Base-by-base conservation (phyloP, 2,329 filamentous ascomycete genomes). In the Aspergillus melleus region DNA sequence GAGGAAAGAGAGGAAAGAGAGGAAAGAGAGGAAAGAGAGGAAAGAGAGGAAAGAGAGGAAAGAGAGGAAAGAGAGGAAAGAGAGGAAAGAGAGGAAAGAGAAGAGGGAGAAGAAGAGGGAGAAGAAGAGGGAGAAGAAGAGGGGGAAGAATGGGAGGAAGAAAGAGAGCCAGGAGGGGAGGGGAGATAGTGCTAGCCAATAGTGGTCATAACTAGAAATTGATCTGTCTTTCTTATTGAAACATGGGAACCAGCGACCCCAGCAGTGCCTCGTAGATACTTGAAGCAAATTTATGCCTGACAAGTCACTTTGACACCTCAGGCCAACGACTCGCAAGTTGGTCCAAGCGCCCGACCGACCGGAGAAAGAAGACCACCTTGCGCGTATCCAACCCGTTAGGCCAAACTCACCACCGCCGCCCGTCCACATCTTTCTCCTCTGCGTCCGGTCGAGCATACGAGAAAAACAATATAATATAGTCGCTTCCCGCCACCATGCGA, bases 401-500 rank as follows among this genome's bases (percentile, higher is more conserved):
- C 57, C 55, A 46, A 54, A 16, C 52, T 46, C 60, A 60, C 52
- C 62, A 63, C 59, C 56, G 58, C 55, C 16, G 50, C 57, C 42
- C 49, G 55, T 44, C 39, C 39, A 52, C 26, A 51, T 58, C 55
- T 44, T 53, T 20, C 47, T 53, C 36, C 10, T n/a, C 26, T 42
- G 12, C 16, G 11, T n/a, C 57, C 32, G 50, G 46, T 20, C 54
- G 36, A 61, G 20, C 26, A 52, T 19, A 4, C n/a, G 16, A 47
- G 19, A 52, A 46, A 3, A 32, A 55, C 55, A 59, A 19, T 14
- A 24, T 19, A 52, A 51, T 20, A n/a, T 42, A 14, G n/a, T 32
- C 26, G 26, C 6, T 24, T 22, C 9, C 44, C 20, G 55, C 22
- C 65, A 72, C 55, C 44, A 81, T 81, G 79, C 76, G 74, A 61